A percentile compares a stretch with the other conserved stretches of the same genome.
These are phyloP conservation scores for Lipomyces yamadae DNA, from an alignment of 805 yeast genomes.

Conservation along the genomic window DNA sequence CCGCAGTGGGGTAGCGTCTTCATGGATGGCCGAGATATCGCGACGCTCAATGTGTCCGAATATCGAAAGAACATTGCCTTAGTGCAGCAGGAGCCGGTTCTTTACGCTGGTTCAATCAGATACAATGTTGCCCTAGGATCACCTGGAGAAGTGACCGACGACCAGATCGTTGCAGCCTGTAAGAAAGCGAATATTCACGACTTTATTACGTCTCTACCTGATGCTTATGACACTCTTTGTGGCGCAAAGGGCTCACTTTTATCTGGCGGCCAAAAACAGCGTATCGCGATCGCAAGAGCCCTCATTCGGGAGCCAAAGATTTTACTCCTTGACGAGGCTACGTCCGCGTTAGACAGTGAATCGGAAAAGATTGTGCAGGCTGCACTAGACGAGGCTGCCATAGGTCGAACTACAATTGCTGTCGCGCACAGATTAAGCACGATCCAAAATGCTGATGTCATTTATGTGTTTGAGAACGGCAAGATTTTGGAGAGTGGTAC, in stretches of 20 bases:
- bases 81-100: conserved; percentile 61
- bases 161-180: conserved; percentile 51
- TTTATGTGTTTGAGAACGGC: conserved; percentile 60
- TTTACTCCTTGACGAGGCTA: conserved; percentile 63
- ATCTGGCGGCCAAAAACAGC: conserved; percentile 69
- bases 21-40: conserved; percentile 59
- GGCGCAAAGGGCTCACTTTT: conserved; percentile 57
- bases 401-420: conserved; percentile 69
- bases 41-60: conserved; percentile 54
- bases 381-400: conserved; percentile 63
- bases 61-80: conserved; percentile 60
- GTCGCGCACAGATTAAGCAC: conserved; percentile 76
- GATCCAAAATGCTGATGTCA: conserved; percentile 57
- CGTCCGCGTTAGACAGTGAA: conserved; percentile 58
- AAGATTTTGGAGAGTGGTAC: conserved; percentile 58
- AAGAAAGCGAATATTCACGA: conserved; percentile 58
- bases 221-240: conserved; percentile 56
- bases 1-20: conserved; percentile 55
- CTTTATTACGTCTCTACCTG: conserved; percentile 59
- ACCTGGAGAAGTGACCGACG: conserved; percentile 45
- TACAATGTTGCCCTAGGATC: conserved; percentile 60
- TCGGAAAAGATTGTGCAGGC: conserved; percentile 70
- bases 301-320: conserved; percentile 61
- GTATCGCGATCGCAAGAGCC: conserved; percentile 68
- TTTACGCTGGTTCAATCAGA: conserved; percentile 69